Evolutionary conservation across 495 filamentous ascomycete genomes (phyloP).

Genomic region (Hypoxylon trugodes): DNA sequence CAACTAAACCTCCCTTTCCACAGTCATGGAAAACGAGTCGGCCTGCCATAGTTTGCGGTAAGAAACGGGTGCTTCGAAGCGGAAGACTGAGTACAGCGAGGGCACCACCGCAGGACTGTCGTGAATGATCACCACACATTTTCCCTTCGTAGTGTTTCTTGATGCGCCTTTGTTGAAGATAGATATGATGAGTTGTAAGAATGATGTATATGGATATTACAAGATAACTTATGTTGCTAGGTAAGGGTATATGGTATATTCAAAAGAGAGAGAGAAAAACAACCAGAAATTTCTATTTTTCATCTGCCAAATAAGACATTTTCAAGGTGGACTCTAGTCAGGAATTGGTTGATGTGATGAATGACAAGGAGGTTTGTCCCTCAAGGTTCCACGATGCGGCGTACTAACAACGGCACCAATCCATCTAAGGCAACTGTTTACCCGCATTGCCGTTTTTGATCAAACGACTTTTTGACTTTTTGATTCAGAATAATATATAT

Average conservation of each 20-base stretch:
- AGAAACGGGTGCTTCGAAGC: conserved; percentile 1
- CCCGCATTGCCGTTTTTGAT: not conserved
- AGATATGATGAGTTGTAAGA: not conserved
- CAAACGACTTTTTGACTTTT: not conserved
- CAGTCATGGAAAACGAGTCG: conserved; percentile 42
- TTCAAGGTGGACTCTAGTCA: not conserved
- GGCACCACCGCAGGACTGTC: conserved; percentile 39
- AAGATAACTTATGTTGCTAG: too few species aligned
- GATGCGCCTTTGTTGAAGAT: not conserved
- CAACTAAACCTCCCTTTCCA: conserved; percentile 27
- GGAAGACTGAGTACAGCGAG: conserved; percentile 42
- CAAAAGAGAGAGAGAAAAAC: too few species aligned
- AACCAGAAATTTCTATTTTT: too few species aligned
- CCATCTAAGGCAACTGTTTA: not conserved
- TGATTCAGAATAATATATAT: not conserved
- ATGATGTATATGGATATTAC: too few species aligned
- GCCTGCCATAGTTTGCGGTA: conserved; percentile 16
- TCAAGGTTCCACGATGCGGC: conserved; percentile 26
- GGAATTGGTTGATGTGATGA: conserved; percentile 1
- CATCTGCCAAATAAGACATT: too few species aligned
- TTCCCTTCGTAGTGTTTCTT: not conserved
- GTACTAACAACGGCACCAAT: not conserved
- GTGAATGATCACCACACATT: conserved; percentile 37
- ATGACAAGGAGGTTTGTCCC: conserved; percentile 7
- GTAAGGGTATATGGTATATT: too few species aligned